phyloP scores from a whole-genome alignment of 306 rosid genomes.

The Arachis hypogaea region DNA sequence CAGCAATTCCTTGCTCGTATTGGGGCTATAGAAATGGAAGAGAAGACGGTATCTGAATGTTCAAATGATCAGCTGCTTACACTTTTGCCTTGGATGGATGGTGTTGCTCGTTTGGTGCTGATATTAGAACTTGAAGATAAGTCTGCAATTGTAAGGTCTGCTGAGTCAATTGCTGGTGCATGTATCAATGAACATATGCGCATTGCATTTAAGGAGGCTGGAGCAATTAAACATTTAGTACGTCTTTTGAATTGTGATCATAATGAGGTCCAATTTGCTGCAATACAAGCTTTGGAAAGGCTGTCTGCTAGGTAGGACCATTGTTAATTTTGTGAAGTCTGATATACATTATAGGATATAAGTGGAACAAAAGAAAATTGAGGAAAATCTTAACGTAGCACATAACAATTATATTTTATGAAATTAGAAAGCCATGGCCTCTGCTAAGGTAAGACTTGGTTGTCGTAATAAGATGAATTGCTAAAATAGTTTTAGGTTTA shows the following conservation, averaged over 20 bases:
- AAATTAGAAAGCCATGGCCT: slow-evolving; percentile 7
- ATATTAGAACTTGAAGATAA: slow-evolving; percentile 77
- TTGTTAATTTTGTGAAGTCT: slow-evolving; percentile 10
- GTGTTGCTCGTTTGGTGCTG: slow-evolving; percentile 84
- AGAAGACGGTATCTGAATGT: slow-evolving; percentile 45
- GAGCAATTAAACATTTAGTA: slow-evolving; percentile 72
- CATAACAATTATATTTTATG: slow-evolving; percentile 11
- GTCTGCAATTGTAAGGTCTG: slow-evolving; percentile 63
- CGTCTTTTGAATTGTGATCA: slow-evolving; percentile 55
- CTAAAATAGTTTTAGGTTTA: slow-evolving; percentile 10
- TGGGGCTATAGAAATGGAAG: slow-evolving; percentile 77
- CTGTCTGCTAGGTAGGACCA: slow-evolving; percentile 68
- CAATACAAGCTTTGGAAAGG: slow-evolving; percentile 68
- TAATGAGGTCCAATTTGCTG: slow-evolving; percentile 57
- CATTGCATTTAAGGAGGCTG: slow-evolving; percentile 88
- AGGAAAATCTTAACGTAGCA: slow-evolving; percentile 19
- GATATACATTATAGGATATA: background rate
- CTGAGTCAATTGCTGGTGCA: slow-evolving; percentile 73
- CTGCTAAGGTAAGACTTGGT: slow-evolving; percentile 4
- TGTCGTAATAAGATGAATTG: background rate
- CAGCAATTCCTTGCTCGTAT: slow-evolving; percentile 84
- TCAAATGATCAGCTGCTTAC: slow-evolving; percentile 49
- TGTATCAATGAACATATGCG: slow-evolving; percentile 82
- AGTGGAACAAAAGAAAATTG: background rate
- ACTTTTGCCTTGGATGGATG: slow-evolving; percentile 82